phyloP scores from a whole-genome alignment of 2,329 filamentous ascomycete species.

The Tolypocladium cylindrosporum region DNA sequence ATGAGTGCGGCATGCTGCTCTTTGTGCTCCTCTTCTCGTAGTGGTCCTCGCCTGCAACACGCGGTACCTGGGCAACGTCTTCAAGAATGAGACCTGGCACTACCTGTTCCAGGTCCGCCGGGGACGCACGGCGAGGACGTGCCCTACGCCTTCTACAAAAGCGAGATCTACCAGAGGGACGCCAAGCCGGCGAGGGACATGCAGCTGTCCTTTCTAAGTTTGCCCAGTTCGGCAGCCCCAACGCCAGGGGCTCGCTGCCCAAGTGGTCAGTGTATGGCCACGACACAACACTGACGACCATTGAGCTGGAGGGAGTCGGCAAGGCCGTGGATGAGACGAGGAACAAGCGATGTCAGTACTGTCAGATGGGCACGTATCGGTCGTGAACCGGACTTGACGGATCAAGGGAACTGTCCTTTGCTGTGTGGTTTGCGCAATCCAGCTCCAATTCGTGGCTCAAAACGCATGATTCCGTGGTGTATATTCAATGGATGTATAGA shows the following conservation, averaged over 20 bases:
- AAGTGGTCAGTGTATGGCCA: constrained; percentile 4
- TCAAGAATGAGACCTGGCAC: constrained; percentile 31
- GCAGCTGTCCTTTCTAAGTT: constrained; percentile 23
- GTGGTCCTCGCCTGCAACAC: constrained; percentile 38
- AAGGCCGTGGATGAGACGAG: constrained; percentile 3
- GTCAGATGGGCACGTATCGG: constrained; percentile 7
- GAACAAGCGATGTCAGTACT: constrained; percentile 17
- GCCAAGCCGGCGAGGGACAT: constrained; percentile 14
- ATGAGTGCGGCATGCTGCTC: constrained; percentile 25
- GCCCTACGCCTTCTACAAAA: constrained; percentile 38
- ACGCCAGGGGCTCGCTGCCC: constrained; percentile 1
- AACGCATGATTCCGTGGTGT: neutral
- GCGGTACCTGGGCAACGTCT: constrained; percentile 33
- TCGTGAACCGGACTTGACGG: neutral
- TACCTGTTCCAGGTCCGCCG: constrained; percentile 42
- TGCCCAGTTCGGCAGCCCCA: constrained; percentile 16
- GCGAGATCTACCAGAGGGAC: constrained; percentile 14
- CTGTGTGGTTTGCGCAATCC: neutral
- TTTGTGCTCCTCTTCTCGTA: constrained; percentile 21
- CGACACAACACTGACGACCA: neutral
- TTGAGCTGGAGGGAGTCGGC: constrained; percentile 4
- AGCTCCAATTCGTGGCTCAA: neutral
- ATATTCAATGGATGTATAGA: neutral
- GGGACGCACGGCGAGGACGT: constrained; percentile 40
- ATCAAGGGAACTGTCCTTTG: neutral